These are phyloP conservation scores for Tolypocladium inflatum DNA, from an alignment of 2,329 filamentous ascomycete genomes.

Conservation along the genomic window DNA sequence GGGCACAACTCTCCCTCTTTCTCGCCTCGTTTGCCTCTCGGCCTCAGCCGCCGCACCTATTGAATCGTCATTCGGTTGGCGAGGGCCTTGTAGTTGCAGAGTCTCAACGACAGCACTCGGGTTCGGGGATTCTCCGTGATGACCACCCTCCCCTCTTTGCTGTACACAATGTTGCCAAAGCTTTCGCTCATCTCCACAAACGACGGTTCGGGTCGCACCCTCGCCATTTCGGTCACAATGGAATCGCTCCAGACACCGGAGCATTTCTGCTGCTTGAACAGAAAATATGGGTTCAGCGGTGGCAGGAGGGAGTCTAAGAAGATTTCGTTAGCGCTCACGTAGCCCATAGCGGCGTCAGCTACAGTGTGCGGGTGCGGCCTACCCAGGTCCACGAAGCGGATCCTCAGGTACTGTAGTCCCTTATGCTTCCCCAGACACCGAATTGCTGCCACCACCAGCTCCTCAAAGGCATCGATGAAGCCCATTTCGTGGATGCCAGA, in stretches of 20 bases:
- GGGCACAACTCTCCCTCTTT: not conserved
- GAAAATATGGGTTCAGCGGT: constrained; percentile 63
- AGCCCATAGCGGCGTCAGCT: not conserved
- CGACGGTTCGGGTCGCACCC: constrained; percentile 45
- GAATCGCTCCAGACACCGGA: constrained; percentile 64
- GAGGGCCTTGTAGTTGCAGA: constrained; percentile 47
- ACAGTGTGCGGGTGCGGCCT: constrained; percentile 13
- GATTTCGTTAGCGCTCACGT: constrained; percentile 11
- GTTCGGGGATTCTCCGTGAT: constrained; percentile 44
- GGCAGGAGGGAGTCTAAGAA: constrained; percentile 56
- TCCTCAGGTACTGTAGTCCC: constrained; percentile 54
- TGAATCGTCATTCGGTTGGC: constrained; percentile 26
- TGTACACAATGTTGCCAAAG: constrained; percentile 49
- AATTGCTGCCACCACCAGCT: constrained; percentile 54
- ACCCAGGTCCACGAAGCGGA: constrained; percentile 67
- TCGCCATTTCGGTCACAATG: constrained; percentile 52
- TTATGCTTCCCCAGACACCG: constrained; percentile 49
- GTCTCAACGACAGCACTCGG: constrained; percentile 44
- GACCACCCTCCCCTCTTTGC: constrained; percentile 49
- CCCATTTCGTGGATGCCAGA: constrained; percentile 63
- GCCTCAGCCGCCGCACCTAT: constrained; percentile 7
- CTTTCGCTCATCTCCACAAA: constrained; percentile 56
- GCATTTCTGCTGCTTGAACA: constrained; percentile 49
- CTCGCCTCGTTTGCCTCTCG: not conserved
- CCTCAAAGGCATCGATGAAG: constrained; percentile 64